A percentile compares a stretch with the other conserved stretches of the same genome.
Conservation (phyloP, 345 rosid species). For the Eucalyptus pauciflora region DNA sequence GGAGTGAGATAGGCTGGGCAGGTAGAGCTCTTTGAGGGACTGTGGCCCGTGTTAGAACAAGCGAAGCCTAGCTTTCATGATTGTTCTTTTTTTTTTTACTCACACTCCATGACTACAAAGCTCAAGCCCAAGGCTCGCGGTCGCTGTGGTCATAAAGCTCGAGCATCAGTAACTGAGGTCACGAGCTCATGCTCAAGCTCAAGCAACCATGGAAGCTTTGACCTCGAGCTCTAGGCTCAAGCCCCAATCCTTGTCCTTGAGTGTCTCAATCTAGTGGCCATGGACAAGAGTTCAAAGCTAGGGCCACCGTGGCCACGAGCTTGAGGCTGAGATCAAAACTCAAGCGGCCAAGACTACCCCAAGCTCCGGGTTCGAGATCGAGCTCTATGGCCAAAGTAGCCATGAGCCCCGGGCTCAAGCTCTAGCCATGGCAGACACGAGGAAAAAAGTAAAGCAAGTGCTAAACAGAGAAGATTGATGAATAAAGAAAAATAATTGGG, state of each 20-base stretch:
- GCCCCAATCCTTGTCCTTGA: neutral
- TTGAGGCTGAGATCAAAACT: fast-evolving
- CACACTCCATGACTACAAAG: no score
- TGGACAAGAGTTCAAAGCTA: neutral
- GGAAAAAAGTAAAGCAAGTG: neutral
- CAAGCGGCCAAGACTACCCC: neutral
- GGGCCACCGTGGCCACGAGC: neutral
- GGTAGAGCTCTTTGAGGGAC: neutral
- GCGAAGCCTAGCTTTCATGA: neutral
- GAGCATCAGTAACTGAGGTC: no score
- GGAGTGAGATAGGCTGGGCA: neutral
- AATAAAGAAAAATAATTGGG: no score
- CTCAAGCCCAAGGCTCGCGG: no score
- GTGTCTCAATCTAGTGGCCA: neutral
- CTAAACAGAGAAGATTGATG: no score
- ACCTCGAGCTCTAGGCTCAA: no score
- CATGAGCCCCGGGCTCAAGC: neutral
- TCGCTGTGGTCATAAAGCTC: no score
- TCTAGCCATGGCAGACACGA: neutral
- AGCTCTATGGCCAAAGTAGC: neutral
- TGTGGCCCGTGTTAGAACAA: neutral
- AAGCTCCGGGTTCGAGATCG: fast-evolving
- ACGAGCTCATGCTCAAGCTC: neutral
- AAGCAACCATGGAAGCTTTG: neutral
- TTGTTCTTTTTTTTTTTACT: neutral